Percentiles rank a stretch among this genome's conserved stretches.
Evolutionary conservation across 2,329 filamentous ascomycete genomes (phyloP).

Genomic region (Sarocladium oryzae): DNA sequence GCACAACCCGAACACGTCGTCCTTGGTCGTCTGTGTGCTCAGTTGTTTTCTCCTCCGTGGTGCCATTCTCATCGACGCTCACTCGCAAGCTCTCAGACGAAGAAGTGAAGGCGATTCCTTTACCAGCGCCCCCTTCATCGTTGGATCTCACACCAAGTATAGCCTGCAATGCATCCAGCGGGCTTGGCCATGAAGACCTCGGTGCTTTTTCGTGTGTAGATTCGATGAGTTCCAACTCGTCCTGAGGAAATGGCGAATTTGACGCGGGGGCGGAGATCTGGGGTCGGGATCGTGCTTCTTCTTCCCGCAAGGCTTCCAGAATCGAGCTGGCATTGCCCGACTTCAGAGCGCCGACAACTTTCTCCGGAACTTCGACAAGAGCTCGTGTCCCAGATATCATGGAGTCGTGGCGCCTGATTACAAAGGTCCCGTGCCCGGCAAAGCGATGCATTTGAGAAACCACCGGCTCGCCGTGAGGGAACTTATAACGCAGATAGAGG

Average conservation of each 20-base stretch:
- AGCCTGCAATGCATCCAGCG: neutral
- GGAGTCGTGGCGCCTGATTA: neutral
- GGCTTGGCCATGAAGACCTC: neutral
- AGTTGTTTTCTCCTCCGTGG: neutral
- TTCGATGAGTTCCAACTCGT: neutral
- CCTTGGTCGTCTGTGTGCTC: neutral
- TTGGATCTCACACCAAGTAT: neutral
- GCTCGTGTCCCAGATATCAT: neutral
- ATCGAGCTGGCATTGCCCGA: neutral
- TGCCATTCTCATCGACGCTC: neutral
- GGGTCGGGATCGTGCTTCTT: neutral
- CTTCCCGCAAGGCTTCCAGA: neutral
- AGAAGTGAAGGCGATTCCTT: neutral
- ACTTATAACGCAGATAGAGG: slow-evolving; percentile 31
- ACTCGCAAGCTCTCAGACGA: neutral
- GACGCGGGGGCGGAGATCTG: neutral
- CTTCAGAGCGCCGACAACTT: too few species aligned
- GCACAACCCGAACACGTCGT: neutral
- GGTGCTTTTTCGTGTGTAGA: neutral
- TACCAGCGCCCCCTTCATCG: neutral
- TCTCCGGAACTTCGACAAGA: neutral
- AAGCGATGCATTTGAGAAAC: neutral
- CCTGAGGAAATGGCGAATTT: neutral
- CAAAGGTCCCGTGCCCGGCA: neutral
- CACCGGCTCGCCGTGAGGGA: slow-evolving; percentile 31